These are phyloP conservation scores for Leucocoprinus leucothites DNA, from an alignment of 768 basidiomycete species.

Conservation along the genomic window DNA sequence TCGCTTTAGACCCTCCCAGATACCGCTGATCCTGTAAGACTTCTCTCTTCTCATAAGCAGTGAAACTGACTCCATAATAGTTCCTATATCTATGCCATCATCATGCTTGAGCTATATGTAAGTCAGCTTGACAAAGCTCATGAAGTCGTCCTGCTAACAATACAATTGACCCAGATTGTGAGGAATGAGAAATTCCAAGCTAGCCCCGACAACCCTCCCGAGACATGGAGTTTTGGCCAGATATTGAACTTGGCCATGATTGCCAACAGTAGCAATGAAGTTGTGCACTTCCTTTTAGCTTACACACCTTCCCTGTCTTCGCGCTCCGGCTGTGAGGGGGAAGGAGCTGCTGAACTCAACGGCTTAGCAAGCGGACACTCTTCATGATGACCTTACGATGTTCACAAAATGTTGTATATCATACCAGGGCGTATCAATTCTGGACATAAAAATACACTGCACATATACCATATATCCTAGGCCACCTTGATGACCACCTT, in stretches of 20 bases:
- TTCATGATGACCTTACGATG: too few species aligned
- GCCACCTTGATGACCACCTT: slow-evolving; percentile 53
- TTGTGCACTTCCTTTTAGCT: slow-evolving; percentile 10
- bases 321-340: too few species aligned
- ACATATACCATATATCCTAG: background rate
- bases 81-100: slow-evolving; percentile 13
- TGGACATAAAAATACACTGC: background rate
- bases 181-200: too few species aligned
- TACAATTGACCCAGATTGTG: too few species aligned
- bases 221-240: slow-evolving; percentile 13
- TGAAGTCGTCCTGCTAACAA: too few species aligned
- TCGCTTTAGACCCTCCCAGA: too few species aligned
- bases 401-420: too few species aligned
- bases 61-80: background rate
- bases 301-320: slow-evolving; percentile 5
- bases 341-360: too few species aligned
- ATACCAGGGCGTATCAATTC: background rate
- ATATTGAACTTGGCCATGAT: slow-evolving; percentile 14
- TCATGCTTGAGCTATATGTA: slow-evolving; percentile 16
- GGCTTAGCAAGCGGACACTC: too few species aligned
- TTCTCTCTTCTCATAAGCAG: too few species aligned
- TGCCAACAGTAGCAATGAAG: slow-evolving; percentile 10
- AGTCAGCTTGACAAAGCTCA: background rate
- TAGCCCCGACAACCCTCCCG: too few species aligned
- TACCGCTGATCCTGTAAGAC: too few species aligned